Conservation (phyloP, 208 protist species). For the Leishmania tarentolae region DNA sequence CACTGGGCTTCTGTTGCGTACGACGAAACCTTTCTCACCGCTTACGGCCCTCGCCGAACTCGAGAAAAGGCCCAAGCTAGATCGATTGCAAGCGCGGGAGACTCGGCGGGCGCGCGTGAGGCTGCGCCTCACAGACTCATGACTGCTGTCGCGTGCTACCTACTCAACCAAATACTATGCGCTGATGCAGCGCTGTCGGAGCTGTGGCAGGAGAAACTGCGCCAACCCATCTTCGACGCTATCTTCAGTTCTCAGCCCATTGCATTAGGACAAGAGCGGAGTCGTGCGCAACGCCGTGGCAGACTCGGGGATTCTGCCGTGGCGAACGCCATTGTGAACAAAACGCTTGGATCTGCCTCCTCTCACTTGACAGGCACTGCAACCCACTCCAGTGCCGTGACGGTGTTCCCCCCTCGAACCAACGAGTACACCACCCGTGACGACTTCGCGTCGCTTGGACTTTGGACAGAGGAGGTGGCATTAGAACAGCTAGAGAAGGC, state of each 20-base stretch:
- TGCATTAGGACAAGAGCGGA: constrained; percentile 16
- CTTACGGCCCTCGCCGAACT: constrained; percentile 51
- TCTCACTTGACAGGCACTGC: neutral
- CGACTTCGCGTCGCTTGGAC: constrained; percentile 56
- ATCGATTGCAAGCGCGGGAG: neutral
- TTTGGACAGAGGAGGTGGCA: constrained; percentile 72
- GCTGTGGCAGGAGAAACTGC: constrained; percentile 57
- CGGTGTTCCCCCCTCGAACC: constrained; percentile 25
- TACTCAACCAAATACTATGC: constrained; percentile 76
- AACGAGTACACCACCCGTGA: constrained; percentile 35
- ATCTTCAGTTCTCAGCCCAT: constrained; percentile 63
- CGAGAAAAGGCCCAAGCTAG: constrained; percentile 21
- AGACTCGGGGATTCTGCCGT: constrained; percentile 11
- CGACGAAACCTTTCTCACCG: constrained; percentile 68
- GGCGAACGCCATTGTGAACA: constrained; percentile 16
- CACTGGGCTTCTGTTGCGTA: constrained; percentile 76
- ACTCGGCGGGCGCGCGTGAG: constrained; percentile 5
- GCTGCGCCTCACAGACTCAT: constrained; percentile 58
- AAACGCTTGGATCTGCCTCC: neutral
- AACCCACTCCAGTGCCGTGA: neutral
- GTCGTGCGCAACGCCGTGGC: constrained; percentile 5
- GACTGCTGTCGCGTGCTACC: constrained; percentile 65
- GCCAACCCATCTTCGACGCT: constrained; percentile 67
- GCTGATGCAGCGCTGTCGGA: constrained; percentile 43
- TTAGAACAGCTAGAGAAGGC: constrained; percentile 36